These are phyloP conservation scores for Arabis alpina DNA, from an alignment of 345 rosid species.

Conservation along the genomic window DNA sequence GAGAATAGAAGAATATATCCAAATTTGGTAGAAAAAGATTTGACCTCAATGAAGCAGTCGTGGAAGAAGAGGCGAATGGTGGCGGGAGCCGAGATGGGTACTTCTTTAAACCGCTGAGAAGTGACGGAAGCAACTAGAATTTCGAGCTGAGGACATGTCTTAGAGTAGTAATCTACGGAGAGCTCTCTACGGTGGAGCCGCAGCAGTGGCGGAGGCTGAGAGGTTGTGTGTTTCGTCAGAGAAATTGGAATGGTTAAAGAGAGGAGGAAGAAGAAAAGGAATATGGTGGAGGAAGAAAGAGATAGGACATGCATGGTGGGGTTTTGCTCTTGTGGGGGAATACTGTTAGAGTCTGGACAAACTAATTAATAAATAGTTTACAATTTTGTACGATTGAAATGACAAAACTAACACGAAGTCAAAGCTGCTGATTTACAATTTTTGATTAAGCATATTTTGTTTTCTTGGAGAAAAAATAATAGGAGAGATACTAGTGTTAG, in stretches of 20 bases:
- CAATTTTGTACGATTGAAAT: background rate
- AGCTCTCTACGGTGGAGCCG: constrained; percentile 47
- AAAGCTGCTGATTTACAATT: background rate
- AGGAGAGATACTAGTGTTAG: background rate
- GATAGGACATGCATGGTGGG: constrained; percentile 50
- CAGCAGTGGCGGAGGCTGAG: constrained; percentile 21
- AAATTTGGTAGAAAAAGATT: background rate
- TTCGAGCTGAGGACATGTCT: constrained; percentile 78
- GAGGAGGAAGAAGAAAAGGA: constrained; percentile 44
- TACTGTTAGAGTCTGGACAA: constrained; percentile 23
- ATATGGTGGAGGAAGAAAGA: constrained; percentile 34
- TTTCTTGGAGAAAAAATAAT: background rate
- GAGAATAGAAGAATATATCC: background rate
- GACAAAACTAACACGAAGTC: background rate
- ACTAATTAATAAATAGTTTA: constrained; percentile 33
- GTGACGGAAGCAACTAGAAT: constrained; percentile 70
- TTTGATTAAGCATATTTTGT: background rate
- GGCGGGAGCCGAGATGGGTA: constrained; percentile 82
- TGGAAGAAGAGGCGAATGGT: constrained; percentile 94
- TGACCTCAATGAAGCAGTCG: constrained; percentile 90
- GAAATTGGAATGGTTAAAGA: constrained; percentile 23
- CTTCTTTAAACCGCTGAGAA: constrained; percentile 68
- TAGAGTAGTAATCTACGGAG: constrained; percentile 62
- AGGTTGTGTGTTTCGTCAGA: constrained; percentile 30
- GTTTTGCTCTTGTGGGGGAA: constrained; percentile 20